These are phyloP conservation scores for Diaporthe sp. DNA, from an alignment of 2,329 filamentous ascomycete species.

Conservation along the genomic window DNA sequence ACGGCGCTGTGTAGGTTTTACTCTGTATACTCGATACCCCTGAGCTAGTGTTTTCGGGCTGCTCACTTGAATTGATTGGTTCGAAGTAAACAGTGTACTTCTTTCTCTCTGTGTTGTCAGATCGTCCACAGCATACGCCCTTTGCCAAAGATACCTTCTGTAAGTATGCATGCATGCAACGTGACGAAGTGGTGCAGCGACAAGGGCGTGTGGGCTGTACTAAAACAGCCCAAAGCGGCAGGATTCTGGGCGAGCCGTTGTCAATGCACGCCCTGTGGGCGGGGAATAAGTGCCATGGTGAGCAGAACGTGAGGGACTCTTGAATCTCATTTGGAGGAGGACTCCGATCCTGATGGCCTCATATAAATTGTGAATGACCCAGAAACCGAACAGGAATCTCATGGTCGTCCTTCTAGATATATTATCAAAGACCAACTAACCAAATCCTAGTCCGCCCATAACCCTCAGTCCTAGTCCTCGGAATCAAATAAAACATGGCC, in stretches of 20 bases:
- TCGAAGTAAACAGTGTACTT: neutral
- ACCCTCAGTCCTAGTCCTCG: neutral
- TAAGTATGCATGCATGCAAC: neutral
- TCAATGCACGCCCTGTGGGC: constrained; percentile 22
- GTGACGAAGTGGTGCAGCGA: neutral
- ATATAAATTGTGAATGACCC: neutral
- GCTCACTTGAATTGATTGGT: constrained; percentile 25
- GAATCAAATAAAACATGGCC: constrained; percentile 22
- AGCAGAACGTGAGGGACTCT: neutral
- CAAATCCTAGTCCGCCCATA: no score
- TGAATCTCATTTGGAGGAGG: neutral
- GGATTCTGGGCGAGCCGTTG: constrained; percentile 15
- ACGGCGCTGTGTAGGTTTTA: constrained; percentile 40
- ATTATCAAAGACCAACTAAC: neutral
- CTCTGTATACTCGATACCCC: constrained; percentile 42
- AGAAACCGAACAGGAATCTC: no score
- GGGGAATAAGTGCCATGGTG: constrained; percentile 7
- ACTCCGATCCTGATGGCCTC: neutral
- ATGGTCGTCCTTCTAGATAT: neutral
- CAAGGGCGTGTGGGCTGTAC: constrained; percentile 4
- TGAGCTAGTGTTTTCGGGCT: constrained; percentile 22
- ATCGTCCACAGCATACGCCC: neutral
- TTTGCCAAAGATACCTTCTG: neutral
- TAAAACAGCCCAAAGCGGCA: constrained; percentile 4
- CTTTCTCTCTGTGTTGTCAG: neutral